phyloP scores from a whole-genome alignment of 768 basidiomycete species.

The Termitomyces sp. region DNA sequence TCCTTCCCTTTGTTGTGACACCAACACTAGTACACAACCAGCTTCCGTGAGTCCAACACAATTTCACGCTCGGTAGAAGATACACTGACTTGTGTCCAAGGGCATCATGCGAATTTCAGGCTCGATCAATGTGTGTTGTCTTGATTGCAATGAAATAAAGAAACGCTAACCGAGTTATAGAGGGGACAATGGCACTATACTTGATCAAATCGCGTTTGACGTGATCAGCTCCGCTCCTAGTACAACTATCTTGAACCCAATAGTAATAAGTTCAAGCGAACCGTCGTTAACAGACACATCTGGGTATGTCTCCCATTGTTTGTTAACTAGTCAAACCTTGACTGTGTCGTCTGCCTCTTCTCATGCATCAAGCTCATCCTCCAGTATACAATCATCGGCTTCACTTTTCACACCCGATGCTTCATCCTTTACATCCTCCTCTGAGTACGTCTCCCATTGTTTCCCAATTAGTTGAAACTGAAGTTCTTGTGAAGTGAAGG shows the following conservation, averaged over 20 bases:
- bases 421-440: not conserved
- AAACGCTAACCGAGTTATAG: not conserved
- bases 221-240: not conserved
- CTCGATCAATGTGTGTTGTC: not conserved
- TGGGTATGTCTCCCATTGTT: not conserved
- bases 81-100: not conserved
- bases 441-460: not conserved
- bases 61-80: not conserved
- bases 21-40: no score
- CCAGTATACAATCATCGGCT: not conserved
- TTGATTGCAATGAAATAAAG: not conserved
- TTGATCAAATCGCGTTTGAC: not conserved
- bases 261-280: not conserved
- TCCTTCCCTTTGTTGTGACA: no score
- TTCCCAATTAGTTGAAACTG: no score
- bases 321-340: not conserved
- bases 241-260: fast-evolving
- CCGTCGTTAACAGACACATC: no score
- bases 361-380: not conserved
- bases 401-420: no score
- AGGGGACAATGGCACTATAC: not conserved
- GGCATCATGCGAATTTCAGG: not conserved
- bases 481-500: no score
- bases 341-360: not conserved
- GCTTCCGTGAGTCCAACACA: not conserved